phyloP scores from a whole-genome alignment of 768 basidiomycete species.

The Neoboletus magnificus region DNA sequence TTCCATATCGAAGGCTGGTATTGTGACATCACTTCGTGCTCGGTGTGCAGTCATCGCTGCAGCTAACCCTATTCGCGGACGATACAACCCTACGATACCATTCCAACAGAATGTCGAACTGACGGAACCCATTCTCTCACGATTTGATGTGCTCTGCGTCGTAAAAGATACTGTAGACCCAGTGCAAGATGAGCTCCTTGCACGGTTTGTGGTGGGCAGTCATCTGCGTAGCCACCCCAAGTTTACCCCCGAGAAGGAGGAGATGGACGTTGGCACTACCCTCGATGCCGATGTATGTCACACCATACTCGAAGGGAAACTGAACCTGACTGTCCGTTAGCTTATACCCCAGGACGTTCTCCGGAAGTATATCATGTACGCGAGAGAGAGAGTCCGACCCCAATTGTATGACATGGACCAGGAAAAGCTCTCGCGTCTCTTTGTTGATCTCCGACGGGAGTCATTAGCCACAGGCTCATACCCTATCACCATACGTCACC shows the following conservation, averaged over 20 bases:
- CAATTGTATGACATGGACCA: slow-evolving; percentile 95
- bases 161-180: slow-evolving; percentile 98
- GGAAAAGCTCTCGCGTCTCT: slow-evolving; percentile 91
- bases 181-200: slow-evolving; percentile 92
- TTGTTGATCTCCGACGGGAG: slow-evolving; percentile 92
- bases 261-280: slow-evolving; percentile 88
- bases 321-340: slow-evolving; percentile 40
- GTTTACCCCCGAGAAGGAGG: slow-evolving; percentile 83
- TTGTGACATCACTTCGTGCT: slow-evolving; percentile 96
- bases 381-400: slow-evolving; percentile 86
- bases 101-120: slow-evolving; percentile 98
- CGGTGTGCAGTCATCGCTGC: slow-evolving; percentile 97
- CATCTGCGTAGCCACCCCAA: slow-evolving; percentile 93
- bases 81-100: slow-evolving; percentile 97
- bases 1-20: slow-evolving; percentile 98
- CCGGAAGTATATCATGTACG: slow-evolving; percentile 99
- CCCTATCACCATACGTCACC: slow-evolving; percentile 95
- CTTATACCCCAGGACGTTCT: slow-evolving; percentile 96
- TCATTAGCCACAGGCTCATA: slow-evolving; percentile 97
- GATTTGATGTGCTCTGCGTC: slow-evolving; percentile 97
- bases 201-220: slow-evolving; percentile 96
- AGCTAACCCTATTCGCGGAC: slow-evolving; percentile 94
- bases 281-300: slow-evolving; percentile 84
- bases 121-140: slow-evolving; percentile 96
- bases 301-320: background rate